Evolutionary conservation across 176 grass and related monocot species (phyloP), one percentile per base, ranked within the genome.

Genomic region (Triticum monococcum): DNA sequence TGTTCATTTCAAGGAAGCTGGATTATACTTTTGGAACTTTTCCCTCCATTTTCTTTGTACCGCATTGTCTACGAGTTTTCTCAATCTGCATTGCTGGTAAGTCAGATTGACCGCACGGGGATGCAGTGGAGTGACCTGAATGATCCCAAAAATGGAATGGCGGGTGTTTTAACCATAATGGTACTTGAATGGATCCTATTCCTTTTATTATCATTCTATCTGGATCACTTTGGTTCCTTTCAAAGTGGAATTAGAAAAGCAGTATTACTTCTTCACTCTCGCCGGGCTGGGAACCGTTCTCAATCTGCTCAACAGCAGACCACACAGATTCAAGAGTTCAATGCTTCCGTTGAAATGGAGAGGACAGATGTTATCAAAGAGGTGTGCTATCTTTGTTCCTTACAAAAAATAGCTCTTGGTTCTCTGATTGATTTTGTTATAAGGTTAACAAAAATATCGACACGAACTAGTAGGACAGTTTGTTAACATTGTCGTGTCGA

Each of bases 1-100:
- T 93, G 48, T 9, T 75, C 12, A 66, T 84, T 72, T 72, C 9
- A 89, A 89, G 95, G 88, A 94, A 87, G 79, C 63, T 97, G 95
- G 95, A 93, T 91, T 62, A 90, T 81, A 50, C 69, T 95, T 64
- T 88, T 97, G 92, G 95, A 97, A 86, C 70, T 97, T 22, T 65
- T 97, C 77, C 95, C 95, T 11, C 89, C 86, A 71, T 97, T 97
- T 84, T 95, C 92, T 5, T 65, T 97, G 75, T 97, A 93, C 52
- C 95, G 92, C 28, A 87, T 92, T 48, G 5, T 97, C 22, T 95
- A 95, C 16, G 95, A 95, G 69, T 88, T 97, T 41, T 85, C 83
- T 35, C 87, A 87, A 77, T 91, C 89, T 72, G 17, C 77, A 77
- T 63, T 50, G 22, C 24, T 7, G 35, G 91, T 77, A 70, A 68